Evolutionary conservation across 2,329 filamentous ascomycete genomes (phyloP), one percentile per base, ranked within the genome.

Genomic region (Aspergillus tanneri): DNA sequence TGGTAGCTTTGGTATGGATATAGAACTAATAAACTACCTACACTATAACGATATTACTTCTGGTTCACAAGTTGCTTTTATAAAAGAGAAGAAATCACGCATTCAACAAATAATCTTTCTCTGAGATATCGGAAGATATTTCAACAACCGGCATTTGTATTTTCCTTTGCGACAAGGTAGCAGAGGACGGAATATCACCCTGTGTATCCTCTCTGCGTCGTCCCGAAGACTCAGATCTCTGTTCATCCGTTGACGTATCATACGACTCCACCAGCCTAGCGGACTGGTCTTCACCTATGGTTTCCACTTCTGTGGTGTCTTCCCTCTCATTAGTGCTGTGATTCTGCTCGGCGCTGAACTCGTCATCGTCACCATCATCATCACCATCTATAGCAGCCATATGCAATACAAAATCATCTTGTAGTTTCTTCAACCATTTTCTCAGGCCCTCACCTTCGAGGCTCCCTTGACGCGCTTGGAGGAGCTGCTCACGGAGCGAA

Each of bases 321-420:
- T 38, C 35, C 8, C n/a, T 11, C 4, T 34, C 30, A 9, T 18
- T 2, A 34, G 9, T 16, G 14, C 11, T 8, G 7, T 34, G 37
- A n/a, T 27, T 18, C 3, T 24, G 30, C 30, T 34, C 30, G n/a
- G n/a, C 8, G 16, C 11, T 12, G 24, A 18, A 4, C 10, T 16
- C 35, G 2, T 21, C 24, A 7, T 23, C 28, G 4, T 40, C 14
- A 5, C 43, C 49, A 12, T 47, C 56, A 22, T 59, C 51, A 9
- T 72, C 68, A 4, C 56, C 59, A 38, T 88, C 82, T 22, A 90
- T 80, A 1, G 77, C 77, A 18, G 81, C 77, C 88, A 95, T 91
- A 6, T 81, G 75, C 4, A 76, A 58, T 6, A 87, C 77, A 60
- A 96, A 96, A 45, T 95, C 88, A 40, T 79, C 79, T 63, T 92